Conservation (phyloP, 768 basidiomycete genomes). For the Lactifluus hygrophoroides region DNA sequence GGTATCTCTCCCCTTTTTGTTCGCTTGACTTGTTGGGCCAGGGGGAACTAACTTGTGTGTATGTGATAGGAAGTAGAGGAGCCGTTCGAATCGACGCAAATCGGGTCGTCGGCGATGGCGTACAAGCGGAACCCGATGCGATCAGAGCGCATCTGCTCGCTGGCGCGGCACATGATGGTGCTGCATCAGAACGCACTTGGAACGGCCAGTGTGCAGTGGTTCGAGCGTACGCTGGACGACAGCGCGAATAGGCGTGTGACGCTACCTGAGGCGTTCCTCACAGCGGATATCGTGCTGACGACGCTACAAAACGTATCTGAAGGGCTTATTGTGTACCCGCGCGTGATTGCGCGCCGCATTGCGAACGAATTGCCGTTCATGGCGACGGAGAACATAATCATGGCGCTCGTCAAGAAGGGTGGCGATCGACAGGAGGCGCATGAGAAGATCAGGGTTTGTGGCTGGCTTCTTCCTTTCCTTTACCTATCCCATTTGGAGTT, state of each 20-base stretch:
- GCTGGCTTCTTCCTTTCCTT: too few species aligned
- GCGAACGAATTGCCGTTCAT: constrained; percentile 96
- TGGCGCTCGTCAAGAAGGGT: constrained; percentile 93
- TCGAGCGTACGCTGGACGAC: constrained; percentile 96
- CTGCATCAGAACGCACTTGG: constrained; percentile 94
- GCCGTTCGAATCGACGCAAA: constrained; percentile 97
- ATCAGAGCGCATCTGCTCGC: constrained; percentile 92
- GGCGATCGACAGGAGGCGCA: constrained; percentile 96
- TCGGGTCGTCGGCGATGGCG: constrained; percentile 95
- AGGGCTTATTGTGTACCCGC: constrained; percentile 98
- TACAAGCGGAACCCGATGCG: constrained; percentile 99
- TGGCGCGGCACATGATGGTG: constrained; percentile 92
- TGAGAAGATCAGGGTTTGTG: constrained; percentile 80
- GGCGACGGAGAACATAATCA: constrained; percentile 99
- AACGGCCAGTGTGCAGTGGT: constrained; percentile 95
- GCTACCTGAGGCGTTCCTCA: constrained; percentile 93
- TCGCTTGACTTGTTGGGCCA: too few species aligned
- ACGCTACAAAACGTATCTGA: constrained; percentile 96
- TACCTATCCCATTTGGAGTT: too few species aligned
- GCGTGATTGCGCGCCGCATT: constrained; percentile 88
- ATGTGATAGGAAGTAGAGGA: constrained; percentile 96
- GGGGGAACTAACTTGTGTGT: too few species aligned
- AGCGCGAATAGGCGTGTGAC: constrained; percentile 96
- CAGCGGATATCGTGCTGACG: constrained; percentile 92
- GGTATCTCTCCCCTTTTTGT: constrained; percentile 28